Base-by-base conservation (phyloP, 106 monocot species). In the Dactylorhiza incarnata region DNA sequence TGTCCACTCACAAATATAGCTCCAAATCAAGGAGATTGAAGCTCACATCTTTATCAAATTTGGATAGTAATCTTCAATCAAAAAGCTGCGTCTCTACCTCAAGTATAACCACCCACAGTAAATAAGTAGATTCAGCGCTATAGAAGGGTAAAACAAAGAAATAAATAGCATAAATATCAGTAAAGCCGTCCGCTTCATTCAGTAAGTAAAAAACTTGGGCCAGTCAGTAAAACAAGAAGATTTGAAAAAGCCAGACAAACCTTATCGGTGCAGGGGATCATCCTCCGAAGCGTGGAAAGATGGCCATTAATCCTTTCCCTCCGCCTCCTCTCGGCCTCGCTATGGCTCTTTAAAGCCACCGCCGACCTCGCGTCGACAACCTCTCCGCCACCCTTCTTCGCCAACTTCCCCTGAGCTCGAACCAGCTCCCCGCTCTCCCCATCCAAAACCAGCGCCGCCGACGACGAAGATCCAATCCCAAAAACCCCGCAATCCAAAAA, bases 221-320 rank as follows among this genome's bases (percentile, higher is more conserved):
- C 37, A 37, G 37, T 1, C 37, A 37, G 37, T 37, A 37, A 37
- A 1, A 37, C 37, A 37, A 37, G 37, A 24, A 16, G 4, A 44
- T 7, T 69, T 45, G 4, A 5, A 49, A 16, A 81, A 81, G 49
- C 24, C 5, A 50, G 15, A 13, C 25, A 19, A 75, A 88, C 88
- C 88, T 88, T 88, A 53, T 71, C 46, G 8, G 63, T 68, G 54
- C 82, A 78, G 11, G 88, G 88, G 8, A 82, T 78, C 77, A 88
- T 52, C 50, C 80, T 82, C 74, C 88, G 43, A 51, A 88, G 80
- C 52, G 78, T 83, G 23, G 83, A 37, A 73, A 85, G 88, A 61
- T 88, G 88, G 11, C 85, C 76, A 74, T 91, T 91, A 63, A 91
- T 91, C 85, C 87, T 85, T 77, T 91, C 87, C 76, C 91, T 85